phyloP scores from a whole-genome alignment of 1,284 basidiomycete species.

The Ganoderma resinaceum region DNA sequence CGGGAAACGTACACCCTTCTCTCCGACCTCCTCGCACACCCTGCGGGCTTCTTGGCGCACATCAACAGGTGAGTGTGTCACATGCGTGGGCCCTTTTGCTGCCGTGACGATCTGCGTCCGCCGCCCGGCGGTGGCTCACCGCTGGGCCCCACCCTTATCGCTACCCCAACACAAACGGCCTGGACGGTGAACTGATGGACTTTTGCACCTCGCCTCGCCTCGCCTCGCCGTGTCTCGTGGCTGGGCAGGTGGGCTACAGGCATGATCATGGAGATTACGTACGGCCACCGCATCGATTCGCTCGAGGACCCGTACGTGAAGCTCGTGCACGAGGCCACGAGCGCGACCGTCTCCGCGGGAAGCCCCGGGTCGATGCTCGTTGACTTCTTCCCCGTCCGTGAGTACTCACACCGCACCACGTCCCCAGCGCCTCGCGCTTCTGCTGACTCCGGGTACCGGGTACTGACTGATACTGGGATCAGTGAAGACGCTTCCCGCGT shows the following conservation, averaged over 20 bases:
- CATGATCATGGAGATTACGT: conserved; percentile 35
- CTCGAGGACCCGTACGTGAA: conserved; percentile 37
- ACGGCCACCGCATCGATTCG: conserved; percentile 40
- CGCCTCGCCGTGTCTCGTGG: neutral
- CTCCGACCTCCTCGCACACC: conserved; percentile 30
- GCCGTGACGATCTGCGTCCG: conserved; percentile 1
- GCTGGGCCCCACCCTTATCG: conserved; percentile 9
- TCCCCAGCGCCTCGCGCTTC: neutral
- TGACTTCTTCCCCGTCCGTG: conserved; percentile 61
- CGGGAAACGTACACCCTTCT: conserved; percentile 39
- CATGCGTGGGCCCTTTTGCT: neutral
- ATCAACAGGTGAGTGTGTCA: conserved; percentile 36
- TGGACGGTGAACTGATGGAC: neutral
- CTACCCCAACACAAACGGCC: neutral
- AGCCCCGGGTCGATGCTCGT: conserved; percentile 61
- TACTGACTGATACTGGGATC: neutral
- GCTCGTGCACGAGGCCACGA: conserved; percentile 54
- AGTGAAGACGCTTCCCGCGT: conserved; percentile 58
- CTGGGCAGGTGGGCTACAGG: conserved; percentile 31
- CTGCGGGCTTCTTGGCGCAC: conserved; percentile 33
- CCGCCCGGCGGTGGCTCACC: neutral
- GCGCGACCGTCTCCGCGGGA: conserved; percentile 55
- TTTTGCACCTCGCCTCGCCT: neutral
- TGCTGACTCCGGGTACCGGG: neutral
- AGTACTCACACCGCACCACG: conserved; percentile 35